Percentiles rank a stretch among this genome's conserved stretches.
Evolutionary conservation across 164 flowering plant species (phyloP).

Genomic region (Santalum album): DNA sequence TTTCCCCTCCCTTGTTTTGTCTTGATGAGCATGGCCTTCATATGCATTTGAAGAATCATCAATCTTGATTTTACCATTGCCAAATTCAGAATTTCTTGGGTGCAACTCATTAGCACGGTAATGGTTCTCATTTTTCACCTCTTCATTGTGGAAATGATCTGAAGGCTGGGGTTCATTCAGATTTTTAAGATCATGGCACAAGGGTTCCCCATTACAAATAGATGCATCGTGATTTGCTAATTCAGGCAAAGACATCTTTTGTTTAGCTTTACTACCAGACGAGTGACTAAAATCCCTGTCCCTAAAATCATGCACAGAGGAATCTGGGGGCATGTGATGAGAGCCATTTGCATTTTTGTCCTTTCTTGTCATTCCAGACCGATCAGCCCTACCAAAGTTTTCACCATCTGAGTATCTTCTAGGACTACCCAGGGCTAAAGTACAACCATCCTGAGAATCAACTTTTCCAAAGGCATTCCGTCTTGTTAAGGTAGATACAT

Average conservation of each 20-base stretch:
- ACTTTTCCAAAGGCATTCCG: slow-evolving; percentile 28
- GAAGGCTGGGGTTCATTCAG: slow-evolving; percentile 16
- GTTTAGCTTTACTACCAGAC: slow-evolving; percentile 22
- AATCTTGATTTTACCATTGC: slow-evolving; percentile 24
- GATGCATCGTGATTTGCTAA: slow-evolving; percentile 15
- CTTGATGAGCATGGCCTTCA: slow-evolving; percentile 18
- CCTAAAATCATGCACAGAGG: slow-evolving; percentile 31
- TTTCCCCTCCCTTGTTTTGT: slow-evolving; percentile 26
- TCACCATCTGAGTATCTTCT: slow-evolving; percentile 44
- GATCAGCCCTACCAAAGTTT: slow-evolving; percentile 34
- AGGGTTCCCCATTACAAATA: slow-evolving; percentile 20
- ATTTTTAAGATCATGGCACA: slow-evolving; percentile 18
- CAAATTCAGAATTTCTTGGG: slow-evolving; percentile 29
- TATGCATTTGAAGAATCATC: slow-evolving; percentile 26
- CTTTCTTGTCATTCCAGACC: slow-evolving; percentile 28
- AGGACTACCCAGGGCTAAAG: slow-evolving; percentile 26
- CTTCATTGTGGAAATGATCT: slow-evolving; percentile 21
- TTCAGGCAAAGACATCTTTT: slow-evolving; percentile 18
- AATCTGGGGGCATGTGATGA: slow-evolving; percentile 25
- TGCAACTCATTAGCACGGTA: slow-evolving; percentile 22
- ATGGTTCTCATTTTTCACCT: slow-evolving; percentile 21
- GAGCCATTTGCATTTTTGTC: slow-evolving; percentile 21
- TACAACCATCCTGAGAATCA: slow-evolving; percentile 23
- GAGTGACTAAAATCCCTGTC: slow-evolving; percentile 21
- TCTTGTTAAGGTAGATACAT: slow-evolving; percentile 29